Base-by-base conservation (phyloP, 192 early-diverging fungal genomes). In the Phycomyces nitens region DNA sequence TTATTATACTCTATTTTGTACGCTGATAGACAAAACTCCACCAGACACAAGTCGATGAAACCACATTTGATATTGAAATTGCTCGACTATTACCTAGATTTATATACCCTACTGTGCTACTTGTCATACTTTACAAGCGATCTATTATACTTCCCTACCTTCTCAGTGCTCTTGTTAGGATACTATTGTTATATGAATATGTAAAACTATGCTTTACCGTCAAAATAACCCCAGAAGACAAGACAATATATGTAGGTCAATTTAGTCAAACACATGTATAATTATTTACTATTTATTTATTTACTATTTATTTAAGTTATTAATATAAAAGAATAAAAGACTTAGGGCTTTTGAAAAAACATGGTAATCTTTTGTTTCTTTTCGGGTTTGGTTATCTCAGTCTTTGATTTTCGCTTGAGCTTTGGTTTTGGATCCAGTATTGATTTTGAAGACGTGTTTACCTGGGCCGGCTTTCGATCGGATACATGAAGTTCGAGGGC, bases 401-500 rank as follows among this genome's bases (percentile, higher is more conserved):
- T 8, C 39, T 1, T 27, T 38, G 55, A 34, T 3, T 16, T n/a
- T 12, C 10, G 29, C 10, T 56, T 56, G n/a, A 20, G 20, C 34
- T 39, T 56, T 56, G 55, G 21, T 11, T 27, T 56, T 21, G 8
- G n/a, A n/a, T n/a, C n/a, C n/a, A n/a, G 12, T 56, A 41, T 39
- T 0, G 56, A 26, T 11, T 0, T 21, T 1, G 24, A 4, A 23
- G 10, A 22, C 4, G 21, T 27, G 10, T 57, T 7, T 57, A 27
- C 6, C 18, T 16, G 14, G 5, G 26, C 4, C 2, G 55, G 18
- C 1, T 3, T 16, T 10, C 57, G 40, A 58, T 75, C 68, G 47
- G 62, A 53, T 2, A 56, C 42, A 34, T 83, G 73, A 51, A 86
- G 58, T 3, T 57, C 58, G 6, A 80, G 39, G 2, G 82, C 84